phyloP scores from a whole-genome alignment of 257 asterid genomes.

The Gentiana macrophylla region DNA sequence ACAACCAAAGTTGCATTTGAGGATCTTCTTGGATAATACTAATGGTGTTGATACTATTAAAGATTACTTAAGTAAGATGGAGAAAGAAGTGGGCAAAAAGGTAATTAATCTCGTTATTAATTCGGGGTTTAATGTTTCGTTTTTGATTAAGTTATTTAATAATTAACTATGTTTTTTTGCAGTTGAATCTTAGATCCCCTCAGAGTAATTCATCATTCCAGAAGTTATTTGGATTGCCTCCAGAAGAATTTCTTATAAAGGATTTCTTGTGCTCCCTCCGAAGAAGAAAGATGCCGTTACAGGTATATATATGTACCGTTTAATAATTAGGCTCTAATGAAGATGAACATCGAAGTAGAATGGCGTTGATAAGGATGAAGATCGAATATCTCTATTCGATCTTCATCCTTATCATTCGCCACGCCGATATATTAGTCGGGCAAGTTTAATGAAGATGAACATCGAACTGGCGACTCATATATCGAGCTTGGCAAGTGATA shows the following conservation, averaged over 20 bases:
- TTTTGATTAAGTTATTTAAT: background rate
- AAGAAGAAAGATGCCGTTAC: slow-evolving; percentile 79
- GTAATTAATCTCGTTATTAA: slow-evolving; percentile 19
- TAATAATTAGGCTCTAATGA: too few relatives aligned
- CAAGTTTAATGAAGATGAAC: too few relatives aligned
- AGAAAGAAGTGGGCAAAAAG: slow-evolving; percentile 90
- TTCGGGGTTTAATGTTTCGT: background rate
- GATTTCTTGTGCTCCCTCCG: slow-evolving; percentile 75
- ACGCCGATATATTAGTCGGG: too few relatives aligned
- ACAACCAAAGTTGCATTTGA: slow-evolving; percentile 71
- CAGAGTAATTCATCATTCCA: slow-evolving; percentile 73
- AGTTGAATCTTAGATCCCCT: slow-evolving; percentile 80
- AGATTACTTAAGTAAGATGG: slow-evolving; percentile 78
- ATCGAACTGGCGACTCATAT: too few relatives aligned
- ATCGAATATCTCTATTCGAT: too few relatives aligned
- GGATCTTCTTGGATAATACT: slow-evolving; percentile 76
- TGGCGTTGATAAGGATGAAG: too few relatives aligned
- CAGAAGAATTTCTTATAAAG: slow-evolving; percentile 81
- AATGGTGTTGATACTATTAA: slow-evolving; percentile 83
- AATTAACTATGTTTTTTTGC: slow-evolving; percentile 22
- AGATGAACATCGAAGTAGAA: too few relatives aligned
- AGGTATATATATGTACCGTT: slow-evolving; percentile 31
- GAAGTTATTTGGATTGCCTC: slow-evolving; percentile 69
- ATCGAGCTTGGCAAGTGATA: too few relatives aligned
- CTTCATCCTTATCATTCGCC: too few relatives aligned